Percentiles rank a stretch among this genome's conserved stretches.
Evolutionary conservation across 1,284 basidiomycete genomes (phyloP).

Genomic region (Moesziomyces parantarcticus): DNA sequence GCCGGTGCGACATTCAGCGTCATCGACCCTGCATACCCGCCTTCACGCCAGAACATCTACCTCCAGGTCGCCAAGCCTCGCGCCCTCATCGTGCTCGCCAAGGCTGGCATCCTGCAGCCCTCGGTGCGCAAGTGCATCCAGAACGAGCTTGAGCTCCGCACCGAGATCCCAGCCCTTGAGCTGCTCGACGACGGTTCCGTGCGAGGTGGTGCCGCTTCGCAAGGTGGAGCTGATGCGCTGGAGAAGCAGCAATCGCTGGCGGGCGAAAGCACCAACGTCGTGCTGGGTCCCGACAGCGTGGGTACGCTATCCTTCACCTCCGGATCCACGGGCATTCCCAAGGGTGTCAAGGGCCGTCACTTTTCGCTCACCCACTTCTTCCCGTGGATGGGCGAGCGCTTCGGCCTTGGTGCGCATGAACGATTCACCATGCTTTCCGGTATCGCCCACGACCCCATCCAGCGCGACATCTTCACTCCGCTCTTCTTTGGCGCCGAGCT

Average conservation of each 20-base stretch:
- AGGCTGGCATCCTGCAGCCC: slow-evolving; percentile 84
- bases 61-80: slow-evolving; percentile 92
- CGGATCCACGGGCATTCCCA: slow-evolving; percentile 97
- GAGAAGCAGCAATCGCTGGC: slow-evolving; percentile 71
- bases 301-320: slow-evolving; percentile 97
- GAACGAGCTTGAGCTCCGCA: slow-evolving; percentile 82
- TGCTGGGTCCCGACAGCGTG: slow-evolving; percentile 91
- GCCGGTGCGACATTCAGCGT: slow-evolving; percentile 97
- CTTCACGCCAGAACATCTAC: slow-evolving; percentile 93
- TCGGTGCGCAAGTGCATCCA: slow-evolving; percentile 87
- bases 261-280: slow-evolving; percentile 73
- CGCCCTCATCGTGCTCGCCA: slow-evolving; percentile 90
- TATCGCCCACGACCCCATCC: slow-evolving; percentile 99
- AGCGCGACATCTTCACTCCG: slow-evolving; percentile 99
- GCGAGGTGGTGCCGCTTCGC: slow-evolving; percentile 74
- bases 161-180: slow-evolving; percentile 90
- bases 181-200: slow-evolving; percentile 74
- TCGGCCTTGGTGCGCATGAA: slow-evolving; percentile 79
- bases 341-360: slow-evolving; percentile 94
- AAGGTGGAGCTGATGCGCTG: slow-evolving; percentile 70
- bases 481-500: slow-evolving; percentile 96
- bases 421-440: slow-evolving; percentile 99
- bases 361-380: slow-evolving; percentile 99
- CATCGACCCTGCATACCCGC: slow-evolving; percentile 97
- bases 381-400: slow-evolving; percentile 97